Base-by-base conservation (phyloP, 306 rosid species). In the Quercus dentata region DNA sequence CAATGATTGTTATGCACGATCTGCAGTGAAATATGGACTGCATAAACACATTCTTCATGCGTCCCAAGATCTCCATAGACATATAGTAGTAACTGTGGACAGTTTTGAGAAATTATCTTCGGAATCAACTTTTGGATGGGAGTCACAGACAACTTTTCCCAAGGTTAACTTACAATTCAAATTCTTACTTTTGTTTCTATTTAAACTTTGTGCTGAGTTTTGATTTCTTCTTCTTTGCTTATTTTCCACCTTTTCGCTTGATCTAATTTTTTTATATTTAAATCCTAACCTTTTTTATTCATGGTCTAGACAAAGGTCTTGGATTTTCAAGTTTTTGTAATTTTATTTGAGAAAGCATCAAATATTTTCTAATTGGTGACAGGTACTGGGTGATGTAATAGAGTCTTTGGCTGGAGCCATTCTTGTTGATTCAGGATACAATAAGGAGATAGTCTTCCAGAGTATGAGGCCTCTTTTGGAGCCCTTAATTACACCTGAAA, bases 391-490 rank as follows among this genome's bases (percentile, higher is more conserved):
- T 56, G 98, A 94, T 80, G 78, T 94, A 5, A 83, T 94, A 2
- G 97, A 94, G 85, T 92, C 98, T 83, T 62, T 94, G 52, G 97
- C 92, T 12, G 97, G 97, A 65, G 97, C 98, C 57, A 87, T 94
- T 65, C 76, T 81, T 27, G 92, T 94, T 12, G 97, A 94, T 77
- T 91, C 98, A 0, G 89, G 88, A 20, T 91, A 82, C 83, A 35
- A 82, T 3, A 78, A 89, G 76, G 90, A 88, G 14, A 41, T 19
- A 12, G 93, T 92, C 55, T 88, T 87, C 81, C 46, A 69, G 74
- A 87, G 97, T 70, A 86, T 92, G 63, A 78, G 83, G 70, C 97
- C 90, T 14, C 88, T 94, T 28, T 76, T 94, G 76, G 94, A 92
- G 75, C 97, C 97, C 4, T 81, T 94, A 38, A 15, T 92, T 13